Percentiles rank a stretch among this genome's conserved stretches.
phyloP scores from a whole-genome alignment of 1,139 yeast genomes.

The Kodamaea suecica region DNA sequence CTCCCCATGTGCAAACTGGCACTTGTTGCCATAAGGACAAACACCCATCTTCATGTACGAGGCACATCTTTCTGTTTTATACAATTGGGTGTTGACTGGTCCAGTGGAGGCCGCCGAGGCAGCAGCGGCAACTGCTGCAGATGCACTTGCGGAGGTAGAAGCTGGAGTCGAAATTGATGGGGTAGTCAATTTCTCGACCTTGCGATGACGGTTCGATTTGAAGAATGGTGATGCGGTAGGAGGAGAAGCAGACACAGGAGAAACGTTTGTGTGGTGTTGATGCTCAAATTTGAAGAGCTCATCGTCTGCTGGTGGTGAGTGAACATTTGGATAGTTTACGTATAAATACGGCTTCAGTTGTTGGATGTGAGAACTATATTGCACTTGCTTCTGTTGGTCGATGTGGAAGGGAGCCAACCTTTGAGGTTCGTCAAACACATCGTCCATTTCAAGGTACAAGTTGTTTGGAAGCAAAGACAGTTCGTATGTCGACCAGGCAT shows the following conservation, averaged over 20 bases:
- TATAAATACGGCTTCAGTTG: too few relatives aligned
- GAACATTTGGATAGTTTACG: too few relatives aligned
- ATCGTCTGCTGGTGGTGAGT: too few relatives aligned
- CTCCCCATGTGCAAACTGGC: constrained; percentile 93
- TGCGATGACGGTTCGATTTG: constrained; percentile 8
- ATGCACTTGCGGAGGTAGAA: constrained; percentile 4
- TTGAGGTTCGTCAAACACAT: constrained; percentile 1
- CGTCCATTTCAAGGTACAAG: constrained; percentile 13
- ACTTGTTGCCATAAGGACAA: constrained; percentile 87
- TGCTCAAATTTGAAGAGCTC: constrained; percentile 28
- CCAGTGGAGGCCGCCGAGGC: constrained; percentile 21
- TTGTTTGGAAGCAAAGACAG: constrained; percentile 21
- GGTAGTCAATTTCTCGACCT: neutral
- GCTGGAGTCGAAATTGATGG: constrained; percentile 4
- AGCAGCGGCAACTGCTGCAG: constrained; percentile 9
- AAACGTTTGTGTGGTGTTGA: too few relatives aligned
- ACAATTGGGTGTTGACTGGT: constrained; percentile 64
- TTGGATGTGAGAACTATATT: too few relatives aligned
- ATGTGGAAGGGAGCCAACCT: too few relatives aligned
- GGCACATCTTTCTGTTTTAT: constrained; percentile 88
- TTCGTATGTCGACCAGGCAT: constrained; percentile 15
- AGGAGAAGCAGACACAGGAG: too few relatives aligned
- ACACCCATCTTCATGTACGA: constrained; percentile 67
- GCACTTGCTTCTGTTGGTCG: too few relatives aligned
- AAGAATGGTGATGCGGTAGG: neutral